Evolutionary conservation across 2,329 filamentous ascomycete species (phyloP).

Genomic region (Ceratocystis alfenasii): DNA sequence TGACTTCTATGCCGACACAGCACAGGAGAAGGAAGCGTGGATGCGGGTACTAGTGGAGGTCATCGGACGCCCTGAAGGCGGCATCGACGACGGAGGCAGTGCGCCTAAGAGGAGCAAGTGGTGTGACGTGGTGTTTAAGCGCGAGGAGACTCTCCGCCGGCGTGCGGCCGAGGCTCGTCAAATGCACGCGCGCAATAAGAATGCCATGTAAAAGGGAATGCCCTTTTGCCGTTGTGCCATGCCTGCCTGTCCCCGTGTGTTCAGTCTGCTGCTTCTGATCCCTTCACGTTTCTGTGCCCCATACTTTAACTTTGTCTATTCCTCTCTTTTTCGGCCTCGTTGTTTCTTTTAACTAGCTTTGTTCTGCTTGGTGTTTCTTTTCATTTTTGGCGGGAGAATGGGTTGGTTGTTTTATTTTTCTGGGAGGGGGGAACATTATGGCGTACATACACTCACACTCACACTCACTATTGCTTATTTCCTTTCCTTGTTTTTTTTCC

Average conservation of each 20-base stretch:
- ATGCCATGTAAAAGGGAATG: slow-evolving; percentile 35
- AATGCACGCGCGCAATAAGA: slow-evolving; percentile 46
- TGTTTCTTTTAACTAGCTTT: not conserved
- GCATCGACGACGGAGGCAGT: slow-evolving; percentile 35
- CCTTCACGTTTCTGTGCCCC: slow-evolving; percentile 1
- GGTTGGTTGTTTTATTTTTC: slow-evolving; percentile 8
- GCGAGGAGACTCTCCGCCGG: slow-evolving; percentile 47
- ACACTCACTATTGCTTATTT: not conserved
- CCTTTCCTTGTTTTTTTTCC: not conserved
- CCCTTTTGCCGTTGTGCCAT: not conserved
- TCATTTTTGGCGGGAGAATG: slow-evolving; percentile 7
- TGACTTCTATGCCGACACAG: slow-evolving; percentile 91
- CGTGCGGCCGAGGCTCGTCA: slow-evolving; percentile 39
- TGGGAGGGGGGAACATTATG: not conserved
- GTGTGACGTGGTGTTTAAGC: slow-evolving; percentile 55
- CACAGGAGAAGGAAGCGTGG: slow-evolving; percentile 83
- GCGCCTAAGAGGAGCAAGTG: slow-evolving; percentile 44
- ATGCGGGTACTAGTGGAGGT: slow-evolving; percentile 75
- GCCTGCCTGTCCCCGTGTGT: not conserved
- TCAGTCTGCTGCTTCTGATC: not conserved
- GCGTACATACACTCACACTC: not conserved
- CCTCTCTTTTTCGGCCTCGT: not conserved
- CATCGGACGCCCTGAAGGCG: slow-evolving; percentile 42
- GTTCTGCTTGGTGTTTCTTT: slow-evolving; percentile 1
- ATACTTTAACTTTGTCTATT: slow-evolving; percentile 12